These are phyloP conservation scores for Gypsophila paniculata DNA, from an alignment of 179 eudicot species.

Conservation along the genomic window DNA sequence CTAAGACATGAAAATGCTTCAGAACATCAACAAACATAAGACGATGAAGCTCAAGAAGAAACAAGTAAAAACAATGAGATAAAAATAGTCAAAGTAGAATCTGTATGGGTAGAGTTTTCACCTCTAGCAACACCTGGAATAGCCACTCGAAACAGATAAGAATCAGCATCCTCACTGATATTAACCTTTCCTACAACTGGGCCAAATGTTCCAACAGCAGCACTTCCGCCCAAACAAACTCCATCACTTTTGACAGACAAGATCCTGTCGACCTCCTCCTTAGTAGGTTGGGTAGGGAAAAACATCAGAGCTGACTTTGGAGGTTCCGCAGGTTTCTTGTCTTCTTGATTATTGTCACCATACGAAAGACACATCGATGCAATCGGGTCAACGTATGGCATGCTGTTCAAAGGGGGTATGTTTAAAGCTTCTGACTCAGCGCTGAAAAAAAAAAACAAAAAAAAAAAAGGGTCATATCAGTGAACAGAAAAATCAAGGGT, in stretches of 20 bases:
- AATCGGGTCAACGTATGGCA: conserved; percentile 43
- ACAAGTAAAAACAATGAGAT: neutral
- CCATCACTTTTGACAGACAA: conserved; percentile 40
- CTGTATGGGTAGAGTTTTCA: conserved; percentile 12
- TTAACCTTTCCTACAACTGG: conserved; percentile 51
- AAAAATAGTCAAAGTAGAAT: neutral
- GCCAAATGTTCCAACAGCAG: conserved; percentile 47
- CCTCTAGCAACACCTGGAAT: conserved; percentile 67
- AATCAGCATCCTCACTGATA: conserved; percentile 47
- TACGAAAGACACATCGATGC: conserved; percentile 10
- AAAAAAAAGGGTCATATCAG: conserved; percentile 11
- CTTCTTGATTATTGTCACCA: conserved; percentile 17
- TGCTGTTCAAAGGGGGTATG: conserved; percentile 50
- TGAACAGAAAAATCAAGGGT: neutral
- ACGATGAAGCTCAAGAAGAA: neutral
- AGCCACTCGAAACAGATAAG: conserved; percentile 58
- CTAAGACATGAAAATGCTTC: neutral
- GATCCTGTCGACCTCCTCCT: conserved; percentile 36
- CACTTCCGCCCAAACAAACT: conserved; percentile 53
- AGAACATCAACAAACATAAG: neutral
- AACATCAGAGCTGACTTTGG: conserved; percentile 47
- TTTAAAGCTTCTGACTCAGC: conserved; percentile 30
- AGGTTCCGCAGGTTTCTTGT: conserved; percentile 8
- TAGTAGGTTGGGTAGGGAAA: conserved; percentile 38
- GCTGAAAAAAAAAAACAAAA: conserved; percentile 12